phyloP scores from a whole-genome alignment of 129 eudicot genomes.

The Smallanthus sonchifolius region DNA sequence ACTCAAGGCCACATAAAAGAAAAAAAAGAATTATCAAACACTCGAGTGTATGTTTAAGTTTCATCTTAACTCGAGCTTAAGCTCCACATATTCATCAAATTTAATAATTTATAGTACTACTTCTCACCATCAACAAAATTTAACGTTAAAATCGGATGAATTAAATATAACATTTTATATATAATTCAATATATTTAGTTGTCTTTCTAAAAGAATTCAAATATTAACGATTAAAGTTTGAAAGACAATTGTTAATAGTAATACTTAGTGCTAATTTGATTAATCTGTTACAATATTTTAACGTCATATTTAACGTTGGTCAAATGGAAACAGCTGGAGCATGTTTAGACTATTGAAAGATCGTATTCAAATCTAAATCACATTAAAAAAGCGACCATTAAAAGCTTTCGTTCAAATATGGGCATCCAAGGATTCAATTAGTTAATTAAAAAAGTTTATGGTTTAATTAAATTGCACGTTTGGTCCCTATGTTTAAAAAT shows the following conservation, averaged over 20 bases:
- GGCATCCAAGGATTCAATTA: background rate
- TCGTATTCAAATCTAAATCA: background rate
- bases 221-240: background rate
- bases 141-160: too few species aligned
- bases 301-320: background rate
- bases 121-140: too few species aligned
- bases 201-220: background rate
- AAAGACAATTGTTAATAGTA: background rate
- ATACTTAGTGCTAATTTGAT: background rate
- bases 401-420: slow-evolving; percentile 6
- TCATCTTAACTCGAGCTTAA: too few species aligned
- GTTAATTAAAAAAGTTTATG: background rate
- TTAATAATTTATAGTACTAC: too few species aligned
- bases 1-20: too few species aligned
- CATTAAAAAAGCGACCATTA: background rate
- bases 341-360: background rate
- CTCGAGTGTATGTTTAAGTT: too few species aligned
- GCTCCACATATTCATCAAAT: too few species aligned
- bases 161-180: too few species aligned
- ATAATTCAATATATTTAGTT: too few species aligned
- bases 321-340: slow-evolving; percentile 13
- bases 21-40: too few species aligned
- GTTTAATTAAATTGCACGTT: too few species aligned
- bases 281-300: background rate
- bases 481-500: too few species aligned